A percentile compares a stretch with the other conserved stretches of the same genome.
Conservation (phyloP, 805 yeast genomes). For the Jamesozyma piceae region DNA sequence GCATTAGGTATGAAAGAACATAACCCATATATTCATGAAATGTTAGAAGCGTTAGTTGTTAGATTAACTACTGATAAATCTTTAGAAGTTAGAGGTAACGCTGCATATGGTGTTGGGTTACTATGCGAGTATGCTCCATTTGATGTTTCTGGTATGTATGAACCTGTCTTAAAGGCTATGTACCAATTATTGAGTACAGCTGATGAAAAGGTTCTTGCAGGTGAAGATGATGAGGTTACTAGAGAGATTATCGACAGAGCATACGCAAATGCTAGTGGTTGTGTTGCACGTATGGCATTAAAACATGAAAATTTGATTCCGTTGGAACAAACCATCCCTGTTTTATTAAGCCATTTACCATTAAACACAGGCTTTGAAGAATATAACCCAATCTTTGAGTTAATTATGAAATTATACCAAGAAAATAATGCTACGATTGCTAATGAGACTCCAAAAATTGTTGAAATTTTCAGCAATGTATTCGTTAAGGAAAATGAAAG, state of each 20-base stretch:
- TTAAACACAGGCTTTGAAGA: constrained; percentile 84
- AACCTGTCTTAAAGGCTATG: constrained; percentile 54
- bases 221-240: constrained; percentile 60
- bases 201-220: constrained; percentile 52
- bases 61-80: constrained; percentile 68
- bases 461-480: constrained; percentile 59
- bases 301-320: constrained; percentile 68
- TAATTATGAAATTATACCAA: constrained; percentile 65
- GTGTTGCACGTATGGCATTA: constrained; percentile 86
- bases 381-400: constrained; percentile 78
- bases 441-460: constrained; percentile 47
- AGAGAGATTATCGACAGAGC: constrained; percentile 74
- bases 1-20: constrained; percentile 58
- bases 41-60: constrained; percentile 59
- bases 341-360: constrained; percentile 70
- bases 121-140: constrained; percentile 41
- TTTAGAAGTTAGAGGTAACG: constrained; percentile 83
- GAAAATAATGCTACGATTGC: constrained; percentile 47
- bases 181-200: constrained; percentile 71
- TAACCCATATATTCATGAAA: constrained; percentile 59
- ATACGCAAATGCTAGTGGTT: constrained; percentile 91
- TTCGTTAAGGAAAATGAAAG: constrained; percentile 70
- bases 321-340: constrained; percentile 64
- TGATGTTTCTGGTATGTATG: constrained; percentile 56
- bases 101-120: constrained; percentile 92